A percentile compares a stretch with the other conserved stretches of the same genome.
Evolutionary conservation across 1,284 basidiomycete species (phyloP).

Genomic region (Stygiomarasmius scandens): DNA sequence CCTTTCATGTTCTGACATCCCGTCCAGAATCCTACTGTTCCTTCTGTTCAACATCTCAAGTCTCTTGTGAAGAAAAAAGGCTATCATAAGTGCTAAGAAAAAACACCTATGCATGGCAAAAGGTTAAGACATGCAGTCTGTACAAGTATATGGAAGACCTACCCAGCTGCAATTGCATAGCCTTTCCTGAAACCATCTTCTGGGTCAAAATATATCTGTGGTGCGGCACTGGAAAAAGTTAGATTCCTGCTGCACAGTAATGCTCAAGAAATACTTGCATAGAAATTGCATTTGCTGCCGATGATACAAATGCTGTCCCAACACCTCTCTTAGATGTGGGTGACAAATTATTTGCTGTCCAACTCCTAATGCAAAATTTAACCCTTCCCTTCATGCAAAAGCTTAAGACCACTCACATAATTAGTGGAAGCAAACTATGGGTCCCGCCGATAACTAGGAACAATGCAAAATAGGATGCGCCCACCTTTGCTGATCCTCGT

Average conservation of each 20-base stretch:
- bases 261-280: constrained; percentile 39
- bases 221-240: constrained; percentile 43
- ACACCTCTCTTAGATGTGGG: constrained; percentile 61
- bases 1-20: too few relatives aligned
- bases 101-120: too few relatives aligned
- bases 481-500: constrained; percentile 38
- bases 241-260: background rate
- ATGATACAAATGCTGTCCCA: constrained; percentile 60
- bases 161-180: constrained; percentile 55
- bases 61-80: too few relatives aligned
- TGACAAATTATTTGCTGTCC: constrained; percentile 58
- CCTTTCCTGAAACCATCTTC: constrained; percentile 53
- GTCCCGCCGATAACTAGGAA: constrained; percentile 58
- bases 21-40: too few relatives aligned
- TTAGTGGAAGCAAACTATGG: constrained; percentile 57
- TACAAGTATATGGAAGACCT: too few relatives aligned
- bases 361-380: constrained; percentile 48
- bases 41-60: too few relatives aligned
- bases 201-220: constrained; percentile 60
- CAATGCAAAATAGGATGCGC: constrained; percentile 57
- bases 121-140: too few relatives aligned
- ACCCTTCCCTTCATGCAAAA: too few relatives aligned
- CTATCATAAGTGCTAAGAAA: too few relatives aligned
- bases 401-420: constrained; percentile 48
- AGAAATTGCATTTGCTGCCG: constrained; percentile 57